Evolutionary conservation across 345 rosid species (phyloP), one percentile per base, ranked within the genome.

Genomic region (Eucalyptus caleyi): DNA sequence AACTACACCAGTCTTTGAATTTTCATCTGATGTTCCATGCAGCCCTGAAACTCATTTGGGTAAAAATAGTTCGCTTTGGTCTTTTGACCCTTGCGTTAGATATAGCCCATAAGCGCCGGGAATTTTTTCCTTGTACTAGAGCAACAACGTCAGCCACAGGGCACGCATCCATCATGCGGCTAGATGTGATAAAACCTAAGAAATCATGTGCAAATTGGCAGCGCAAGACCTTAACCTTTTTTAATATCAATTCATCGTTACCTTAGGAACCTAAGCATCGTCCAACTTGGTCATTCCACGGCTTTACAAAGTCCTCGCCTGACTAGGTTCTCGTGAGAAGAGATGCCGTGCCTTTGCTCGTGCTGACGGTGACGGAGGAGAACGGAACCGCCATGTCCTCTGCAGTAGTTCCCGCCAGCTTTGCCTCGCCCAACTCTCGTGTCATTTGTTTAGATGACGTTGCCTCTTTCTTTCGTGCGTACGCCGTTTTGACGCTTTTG

Each of bases 361-460:
- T 16, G 80, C 40, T 18, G 80, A 16, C 40, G 11, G 40, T 16
- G 80, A 67, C 32, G 11, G 37, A 16, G 23, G 80, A 32, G 42
- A 60, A 60, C 37, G 37, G 80, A 16, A 4, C 42, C 19, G 1
- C 40, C 42, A 1, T 32, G 80, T 32, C 42, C 80, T 67, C 23
- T 5, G 23, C 40, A 0, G 42, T 8, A 32, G 10, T 67, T 5
- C 82, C 13, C 44, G 1, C 10, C 82, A 0, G 24, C 8, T 9
- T 34, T 34, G 82, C 44, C 82, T 72, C 44, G 7, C 44, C 26
- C 13, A 10, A 72, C 44, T 34, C 44, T 72, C 56, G 4, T 5
- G 82, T 72, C 45, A 5, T 72, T 5, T 72, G 82, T 72, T 72
- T 72, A 19, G 82, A 72, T 19, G 26, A 34, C 0, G 24, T 67